Conservation (phyloP, 176 grass and related monocot genomes). For the Aegilops speltoides region DNA sequence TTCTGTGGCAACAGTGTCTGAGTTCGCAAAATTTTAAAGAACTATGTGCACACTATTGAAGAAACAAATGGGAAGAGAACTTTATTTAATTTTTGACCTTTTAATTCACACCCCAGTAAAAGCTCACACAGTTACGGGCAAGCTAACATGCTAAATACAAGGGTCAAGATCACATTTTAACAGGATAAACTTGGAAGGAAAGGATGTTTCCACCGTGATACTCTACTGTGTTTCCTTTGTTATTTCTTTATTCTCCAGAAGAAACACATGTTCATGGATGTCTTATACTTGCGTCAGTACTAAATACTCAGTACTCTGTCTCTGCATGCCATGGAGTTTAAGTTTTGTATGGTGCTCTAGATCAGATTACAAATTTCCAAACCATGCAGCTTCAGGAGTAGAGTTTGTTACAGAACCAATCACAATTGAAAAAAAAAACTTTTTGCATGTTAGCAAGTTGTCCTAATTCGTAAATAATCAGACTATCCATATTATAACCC, state of each 20-base stretch:
- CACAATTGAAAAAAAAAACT: not conserved
- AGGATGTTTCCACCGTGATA: not conserved
- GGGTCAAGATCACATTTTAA: not conserved
- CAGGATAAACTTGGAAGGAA: constrained; percentile 5
- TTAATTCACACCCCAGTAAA: not conserved
- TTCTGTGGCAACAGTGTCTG: not conserved
- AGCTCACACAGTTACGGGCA: not conserved
- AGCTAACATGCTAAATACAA: not conserved
- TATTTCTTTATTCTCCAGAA: not conserved
- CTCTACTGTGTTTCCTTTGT: not conserved
- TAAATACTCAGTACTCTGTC: not conserved
- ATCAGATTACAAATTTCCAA: constrained; percentile 1
- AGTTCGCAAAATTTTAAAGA: not conserved
- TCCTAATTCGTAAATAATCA: not conserved
- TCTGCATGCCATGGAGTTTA: not conserved
- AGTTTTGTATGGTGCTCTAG: constrained; percentile 6
- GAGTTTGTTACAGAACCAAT: constrained; percentile 5
- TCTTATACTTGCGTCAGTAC: not conserved
- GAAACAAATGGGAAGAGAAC: constrained; percentile 1
- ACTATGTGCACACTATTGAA: not conserved
- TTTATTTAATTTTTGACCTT: not conserved
- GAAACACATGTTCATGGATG: constrained; percentile 15
- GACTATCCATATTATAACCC: not conserved
- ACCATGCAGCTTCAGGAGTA: constrained; percentile 3
- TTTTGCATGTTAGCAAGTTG: not conserved